Conservation (phyloP, 208 protist genomes). For the Wallacemonas rigidus region DNA sequence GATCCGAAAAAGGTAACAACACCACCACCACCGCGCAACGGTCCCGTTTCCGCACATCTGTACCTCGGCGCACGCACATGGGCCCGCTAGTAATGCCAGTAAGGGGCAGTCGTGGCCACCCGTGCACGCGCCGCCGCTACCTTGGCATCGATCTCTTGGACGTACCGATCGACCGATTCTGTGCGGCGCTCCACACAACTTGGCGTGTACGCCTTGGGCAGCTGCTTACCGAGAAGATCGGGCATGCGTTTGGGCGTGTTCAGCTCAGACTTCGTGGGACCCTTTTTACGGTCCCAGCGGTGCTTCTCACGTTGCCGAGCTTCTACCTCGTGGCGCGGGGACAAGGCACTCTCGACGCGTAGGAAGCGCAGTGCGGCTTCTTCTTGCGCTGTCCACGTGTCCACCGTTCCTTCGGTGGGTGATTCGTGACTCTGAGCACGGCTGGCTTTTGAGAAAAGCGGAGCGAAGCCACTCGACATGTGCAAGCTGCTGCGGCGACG, state of each 20-base stretch:
- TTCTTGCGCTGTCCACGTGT: constrained; percentile 23
- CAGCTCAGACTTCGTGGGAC: constrained; percentile 15
- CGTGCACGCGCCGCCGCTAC: constrained; percentile 20
- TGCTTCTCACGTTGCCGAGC: constrained; percentile 27
- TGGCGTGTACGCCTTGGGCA: constrained; percentile 35
- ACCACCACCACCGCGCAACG: too few relatives aligned
- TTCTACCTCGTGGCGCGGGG: constrained; percentile 26
- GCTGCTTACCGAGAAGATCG: constrained; percentile 36
- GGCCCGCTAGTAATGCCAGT: constrained; percentile 12
- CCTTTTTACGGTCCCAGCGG: constrained; percentile 27
- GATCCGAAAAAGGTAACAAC: too few relatives aligned
- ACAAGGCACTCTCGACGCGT: constrained; percentile 18
- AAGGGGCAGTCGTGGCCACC: constrained; percentile 20
- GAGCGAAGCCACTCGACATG: constrained; percentile 40
- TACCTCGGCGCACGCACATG: not conserved
- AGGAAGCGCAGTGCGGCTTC: constrained; percentile 33
- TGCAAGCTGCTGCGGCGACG: constrained; percentile 17
- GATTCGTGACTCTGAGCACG: not conserved
- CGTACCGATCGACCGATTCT: constrained; percentile 6
- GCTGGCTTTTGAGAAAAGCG: constrained; percentile 43
- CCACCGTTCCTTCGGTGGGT: not conserved
- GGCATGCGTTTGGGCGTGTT: constrained; percentile 39
- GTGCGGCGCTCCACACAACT: constrained; percentile 26
- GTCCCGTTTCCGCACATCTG: too few relatives aligned
- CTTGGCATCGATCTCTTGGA: constrained; percentile 24